Percentiles rank a stretch among this genome's conserved stretches.
Evolutionary conservation across 2,329 filamentous ascomycete species (phyloP).

Genomic region (Verticillium nubilum): DNA sequence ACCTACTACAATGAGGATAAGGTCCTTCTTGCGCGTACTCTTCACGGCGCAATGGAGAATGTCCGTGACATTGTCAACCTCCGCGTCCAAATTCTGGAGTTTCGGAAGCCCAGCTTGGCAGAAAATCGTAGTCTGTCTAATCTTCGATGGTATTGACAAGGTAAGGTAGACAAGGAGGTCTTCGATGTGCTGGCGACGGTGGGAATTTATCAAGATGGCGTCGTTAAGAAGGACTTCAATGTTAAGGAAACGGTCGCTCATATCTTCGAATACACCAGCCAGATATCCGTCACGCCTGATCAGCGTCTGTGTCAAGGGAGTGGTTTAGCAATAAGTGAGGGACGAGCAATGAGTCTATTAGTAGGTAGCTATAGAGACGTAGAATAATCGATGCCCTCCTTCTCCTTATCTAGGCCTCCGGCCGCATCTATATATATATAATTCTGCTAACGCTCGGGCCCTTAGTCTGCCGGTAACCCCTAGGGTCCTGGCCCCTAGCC

Average conservation of each 20-base stretch:
- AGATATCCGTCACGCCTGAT: slow-evolving; percentile 78
- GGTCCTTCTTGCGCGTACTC: slow-evolving; percentile 70
- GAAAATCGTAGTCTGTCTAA: slow-evolving; percentile 84
- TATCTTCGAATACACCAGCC: slow-evolving; percentile 88
- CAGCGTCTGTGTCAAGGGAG: slow-evolving; percentile 90
- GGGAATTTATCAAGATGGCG: slow-evolving; percentile 83
- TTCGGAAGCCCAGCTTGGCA: slow-evolving; percentile 89
- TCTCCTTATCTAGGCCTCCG: too few relatives aligned
- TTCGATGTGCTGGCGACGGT: slow-evolving; percentile 79
- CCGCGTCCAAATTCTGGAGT: slow-evolving; percentile 89
- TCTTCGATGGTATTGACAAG: slow-evolving; percentile 88
- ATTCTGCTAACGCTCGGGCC: too few relatives aligned
- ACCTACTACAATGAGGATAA: slow-evolving; percentile 96
- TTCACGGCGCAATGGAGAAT: slow-evolving; percentile 90
- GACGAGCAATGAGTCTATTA: too few relatives aligned
- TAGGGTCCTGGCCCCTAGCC: too few relatives aligned
- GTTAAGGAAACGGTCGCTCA: slow-evolving; percentile 83
- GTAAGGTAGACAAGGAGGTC: slow-evolving; percentile 83
- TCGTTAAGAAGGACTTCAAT: slow-evolving; percentile 89
- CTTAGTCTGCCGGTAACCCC: too few relatives aligned
- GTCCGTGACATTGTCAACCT: slow-evolving; percentile 87
- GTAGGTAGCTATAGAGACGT: too few relatives aligned
- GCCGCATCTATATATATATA: too few relatives aligned
- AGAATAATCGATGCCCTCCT: too few relatives aligned
- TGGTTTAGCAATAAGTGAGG: too few relatives aligned